Conservation (phyloP, 306 rosid species). For the Dryas alaskensis region DNA sequence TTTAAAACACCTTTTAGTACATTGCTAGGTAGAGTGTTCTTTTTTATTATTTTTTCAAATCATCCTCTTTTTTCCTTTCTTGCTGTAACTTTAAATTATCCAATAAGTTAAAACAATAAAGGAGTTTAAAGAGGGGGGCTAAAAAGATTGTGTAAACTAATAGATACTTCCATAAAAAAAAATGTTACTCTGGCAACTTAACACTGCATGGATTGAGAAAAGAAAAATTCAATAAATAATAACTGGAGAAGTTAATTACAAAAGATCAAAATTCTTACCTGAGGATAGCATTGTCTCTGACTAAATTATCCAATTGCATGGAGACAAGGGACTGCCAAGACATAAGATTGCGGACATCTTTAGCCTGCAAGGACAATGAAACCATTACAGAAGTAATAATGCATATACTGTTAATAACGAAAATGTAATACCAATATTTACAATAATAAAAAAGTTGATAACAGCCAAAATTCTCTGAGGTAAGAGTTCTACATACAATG, state of each 20-base stretch:
- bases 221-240: neutral
- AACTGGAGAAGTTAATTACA: neutral
- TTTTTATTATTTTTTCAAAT: no score
- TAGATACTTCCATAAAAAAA: no score
- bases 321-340: constrained; percentile 77
- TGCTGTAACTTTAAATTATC: neutral
- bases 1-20: neutral
- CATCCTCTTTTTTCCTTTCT: neutral
- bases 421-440: neutral
- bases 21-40: no score
- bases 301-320: constrained; percentile 57
- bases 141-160: neutral
- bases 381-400: constrained; percentile 1
- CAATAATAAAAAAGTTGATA: neutral
- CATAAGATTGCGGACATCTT: constrained; percentile 52
- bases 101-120: neutral
- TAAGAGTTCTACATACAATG: constrained; percentile 55
- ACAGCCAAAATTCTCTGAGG: constrained; percentile 9
- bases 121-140: neutral
- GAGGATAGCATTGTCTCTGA: constrained; percentile 62
- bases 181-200: neutral
- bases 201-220: neutral
- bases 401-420: neutral
- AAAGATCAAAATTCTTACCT: constrained; percentile 48
- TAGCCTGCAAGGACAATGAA: constrained; percentile 51